Evolutionary conservation across 2,329 filamentous ascomycete genomes (phyloP), one percentile per base, ranked within the genome.

Genomic region (Cladobotryum mycophilum): DNA sequence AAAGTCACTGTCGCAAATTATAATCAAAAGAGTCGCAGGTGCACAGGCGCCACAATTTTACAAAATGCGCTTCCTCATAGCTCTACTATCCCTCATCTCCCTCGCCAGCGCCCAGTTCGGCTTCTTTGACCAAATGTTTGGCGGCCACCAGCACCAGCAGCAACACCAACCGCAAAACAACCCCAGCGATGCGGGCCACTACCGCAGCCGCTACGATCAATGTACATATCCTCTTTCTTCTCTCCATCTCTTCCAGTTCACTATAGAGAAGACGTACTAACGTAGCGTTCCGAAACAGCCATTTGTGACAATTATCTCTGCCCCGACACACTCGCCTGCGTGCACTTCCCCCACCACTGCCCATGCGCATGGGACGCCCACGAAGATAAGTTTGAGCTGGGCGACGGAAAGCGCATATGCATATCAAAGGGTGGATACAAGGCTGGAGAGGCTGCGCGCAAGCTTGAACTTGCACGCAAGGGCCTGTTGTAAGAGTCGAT

Each of bases 101-200:
- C 69, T 81, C 14, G 82, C 77, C 4, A 73, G 79, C 51, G 89
- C 89, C 11, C 92, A 97, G 71, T 97, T 97, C 69, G 86, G 64
- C 56, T 96, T 99, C 80, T 99, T 97, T 72, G 91, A 96, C 67
- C 89, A 97, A 62, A 96, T 97, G 89, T 97, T 99, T 68, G 79
- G 82, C 60, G 81, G 81, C 58, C 63, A 67, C 11, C 71, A 75
- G 12, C 75, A 80, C 51, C 78, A 82, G 57, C 70, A 79, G 44
- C 67, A 73, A 42, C 79, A 81, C 50, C 76, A 84, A 58, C 81
- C 81, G 22, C 85, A 89, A 62, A 93, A 96, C 67, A 88, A 87
- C 25, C 80, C 88, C 2, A 95, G 88, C 63, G 92, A 97, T 70
- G 86, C 88, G 13, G 73, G 75, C 20, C 86, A 88, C 75, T 97